Evolutionary conservation across 257 asterid species (phyloP), one percentile per base, ranked within the genome.

Genomic region (Primulina tabacum): DNA sequence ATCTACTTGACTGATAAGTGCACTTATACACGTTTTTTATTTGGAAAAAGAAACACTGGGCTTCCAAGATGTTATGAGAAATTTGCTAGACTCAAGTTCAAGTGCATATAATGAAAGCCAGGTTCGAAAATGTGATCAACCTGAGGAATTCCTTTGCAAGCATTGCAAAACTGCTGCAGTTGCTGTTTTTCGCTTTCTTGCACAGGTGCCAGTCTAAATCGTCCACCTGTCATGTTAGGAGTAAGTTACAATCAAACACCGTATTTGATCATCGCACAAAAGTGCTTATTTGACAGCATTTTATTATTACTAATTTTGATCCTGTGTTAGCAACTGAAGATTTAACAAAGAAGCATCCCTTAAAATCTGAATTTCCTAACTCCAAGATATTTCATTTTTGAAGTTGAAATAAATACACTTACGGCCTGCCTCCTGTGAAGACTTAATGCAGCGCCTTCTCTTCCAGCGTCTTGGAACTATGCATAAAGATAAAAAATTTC

Each of bases 61-160:
- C 43, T 35, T 35, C 43, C 43, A 35, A 38, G 50, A 38, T 8
- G 50, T 10, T 38, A 1, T 2, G 50, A 38, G 50, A 37, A 7
- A 35, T 8, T 35, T 8, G 11, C 43, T 35, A 35, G 1, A 35
- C 11, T 35, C 30, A 28, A 28, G 30, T 28, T 28, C 30, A 28
- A 35, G 11, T 6, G 7, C 11, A 35, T 35, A 35, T 8, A 3
- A 35, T 35, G 43, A 38, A 38, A 8, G 50, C 6, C 50, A 38
- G 50, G 50, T 38, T 38, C 50, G 16, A 38, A 38, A 38, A 68
- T 7, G 30, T 28, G 26, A 62, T 64, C 26, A 37, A 92, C 99
- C 99, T 93, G 99, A 73, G 97, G 96, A 80, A 93, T 87, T 72
- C 99, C 99, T 85, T 90, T 93, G 87, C 99, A 93, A 16, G 99